Percentiles rank a stretch among this genome's conserved stretches.
phyloP scores from a whole-genome alignment of 768 basidiomycete genomes.

The Termitomyces sp. region DNA sequence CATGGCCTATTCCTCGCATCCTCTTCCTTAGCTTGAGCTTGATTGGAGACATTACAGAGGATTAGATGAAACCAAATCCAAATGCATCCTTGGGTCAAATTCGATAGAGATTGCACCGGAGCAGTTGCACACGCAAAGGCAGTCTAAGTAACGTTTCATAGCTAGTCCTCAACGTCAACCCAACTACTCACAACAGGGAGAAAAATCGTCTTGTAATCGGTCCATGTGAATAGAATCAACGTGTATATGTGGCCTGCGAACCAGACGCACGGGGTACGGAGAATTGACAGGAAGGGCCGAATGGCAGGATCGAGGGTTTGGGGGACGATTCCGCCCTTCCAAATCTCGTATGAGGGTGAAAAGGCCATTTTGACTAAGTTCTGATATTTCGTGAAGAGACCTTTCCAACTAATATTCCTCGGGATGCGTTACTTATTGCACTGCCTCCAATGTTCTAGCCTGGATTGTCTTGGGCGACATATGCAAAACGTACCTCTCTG shows the following conservation, averaged over 20 bases:
- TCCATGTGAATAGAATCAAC: slow-evolving; percentile 25
- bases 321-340: not conserved
- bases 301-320: not conserved
- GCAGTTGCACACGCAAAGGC: slow-evolving; percentile 30
- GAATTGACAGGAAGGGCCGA: not conserved
- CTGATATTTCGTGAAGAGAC: not conserved
- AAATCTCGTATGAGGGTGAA: not conserved
- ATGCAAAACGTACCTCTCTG: too few species aligned
- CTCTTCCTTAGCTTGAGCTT: slow-evolving; percentile 33
- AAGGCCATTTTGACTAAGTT: not conserved
- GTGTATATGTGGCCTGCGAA: not conserved
- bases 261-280: not conserved
- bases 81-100: slow-evolving; percentile 23
- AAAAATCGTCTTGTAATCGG: slow-evolving; percentile 31
- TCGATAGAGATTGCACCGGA: slow-evolving; percentile 18
- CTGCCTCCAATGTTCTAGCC: too few species aligned
- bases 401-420: not conserved
- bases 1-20: slow-evolving; percentile 40
- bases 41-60: slow-evolving; percentile 33
- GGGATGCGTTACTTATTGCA: too few species aligned
- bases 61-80: slow-evolving; percentile 47
- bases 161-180: too few species aligned
- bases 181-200: slow-evolving; percentile 26
- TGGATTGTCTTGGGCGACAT: too few species aligned
- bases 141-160: slow-evolving; percentile 18